phyloP scores from a whole-genome alignment of 2,329 filamentous ascomycete species.

The Botrytis cinerea region DNA sequence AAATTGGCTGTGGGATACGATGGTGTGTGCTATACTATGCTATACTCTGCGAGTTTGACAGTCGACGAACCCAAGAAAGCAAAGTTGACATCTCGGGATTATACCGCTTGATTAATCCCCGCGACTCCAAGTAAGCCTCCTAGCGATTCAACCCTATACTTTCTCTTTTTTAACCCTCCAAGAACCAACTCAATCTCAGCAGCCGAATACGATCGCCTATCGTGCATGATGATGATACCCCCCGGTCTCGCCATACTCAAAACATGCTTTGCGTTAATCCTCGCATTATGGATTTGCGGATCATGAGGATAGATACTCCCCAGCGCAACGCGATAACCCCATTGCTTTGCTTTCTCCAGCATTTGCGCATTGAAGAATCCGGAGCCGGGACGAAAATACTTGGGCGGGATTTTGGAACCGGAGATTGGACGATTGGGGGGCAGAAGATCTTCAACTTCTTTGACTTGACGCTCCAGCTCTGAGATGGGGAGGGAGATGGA shows the following conservation, averaged over 20 bases:
- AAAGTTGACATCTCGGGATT: neutral
- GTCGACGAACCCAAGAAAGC: neutral
- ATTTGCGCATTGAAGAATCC: constrained; percentile 78
- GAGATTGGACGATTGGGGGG: constrained; percentile 50
- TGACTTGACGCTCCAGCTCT: constrained; percentile 64
- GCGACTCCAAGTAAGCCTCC: constrained; percentile 59
- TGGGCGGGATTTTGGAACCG: constrained; percentile 39
- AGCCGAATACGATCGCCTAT: constrained; percentile 77
- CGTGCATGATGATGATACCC: constrained; percentile 82
- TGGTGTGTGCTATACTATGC: neutral
- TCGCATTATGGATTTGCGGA: constrained; percentile 72
- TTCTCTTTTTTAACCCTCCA: constrained; percentile 67
- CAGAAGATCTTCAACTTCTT: constrained; percentile 58
- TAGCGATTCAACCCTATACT: constrained; percentile 72
- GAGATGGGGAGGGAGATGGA: constrained; percentile 60
- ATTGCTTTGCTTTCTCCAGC: constrained; percentile 56
- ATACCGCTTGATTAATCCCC: constrained; percentile 5
- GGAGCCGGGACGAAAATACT: constrained; percentile 80
- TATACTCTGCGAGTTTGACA: neutral
- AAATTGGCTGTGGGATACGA: neutral
- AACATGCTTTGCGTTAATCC: constrained; percentile 75
- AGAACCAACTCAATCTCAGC: constrained; percentile 76
- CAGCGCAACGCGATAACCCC: constrained; percentile 74
- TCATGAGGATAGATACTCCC: constrained; percentile 89
- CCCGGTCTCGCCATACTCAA: constrained; percentile 77